Base-by-base conservation (phyloP, 768 basidiomycete species). In the Hypholoma sublateritium region DNA sequence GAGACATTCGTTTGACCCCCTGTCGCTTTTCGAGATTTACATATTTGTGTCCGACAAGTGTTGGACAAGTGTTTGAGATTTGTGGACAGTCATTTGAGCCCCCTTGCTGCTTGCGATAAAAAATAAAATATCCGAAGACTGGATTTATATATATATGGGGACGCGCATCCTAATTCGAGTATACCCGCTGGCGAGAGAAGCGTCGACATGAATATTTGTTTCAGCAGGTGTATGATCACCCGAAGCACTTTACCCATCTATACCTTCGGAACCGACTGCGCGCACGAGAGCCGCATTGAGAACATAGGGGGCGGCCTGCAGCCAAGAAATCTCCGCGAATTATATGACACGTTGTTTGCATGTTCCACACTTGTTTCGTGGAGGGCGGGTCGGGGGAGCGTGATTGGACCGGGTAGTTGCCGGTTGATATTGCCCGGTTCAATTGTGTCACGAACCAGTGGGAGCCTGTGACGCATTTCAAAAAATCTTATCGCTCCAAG, bases 401-500 rank as follows among this genome's bases (percentile, higher is more conserved):
- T 50, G 28, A 51, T 39, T 51, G 35, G 50, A 16, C 37, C 50
- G 50, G 50, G 32, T 54, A 34, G 39, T 34, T 53, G 52, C 41
- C 52, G 43, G 13, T n/a, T 45, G 28, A 42, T 41, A 17, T 32
- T 53, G 37, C 19, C 55, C 37, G 55, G 47, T 56, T 49, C 44
- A 11, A 28, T 22, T 32, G 3, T 56, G 46, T 49, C 55, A 59
- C 53, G 57, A 61, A 53, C 50, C 42, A 32, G 17, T 57, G 47
- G 54, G 57, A 58, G 57, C 42, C 9, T 62, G 41, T 55, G 59
- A 48, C 48, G 43, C 21, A 53, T 44, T 63, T 25, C 35, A 41
- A 46, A 60, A 64, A 61, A 65, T 65, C 61, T 64, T 58, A 65
- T 65, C 46, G 45, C 17, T n/a, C 57, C 44, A 35, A 55, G 19